phyloP scores from a whole-genome alignment of 2,329 filamentous ascomycete species.

The Neonectria hederae region DNA sequence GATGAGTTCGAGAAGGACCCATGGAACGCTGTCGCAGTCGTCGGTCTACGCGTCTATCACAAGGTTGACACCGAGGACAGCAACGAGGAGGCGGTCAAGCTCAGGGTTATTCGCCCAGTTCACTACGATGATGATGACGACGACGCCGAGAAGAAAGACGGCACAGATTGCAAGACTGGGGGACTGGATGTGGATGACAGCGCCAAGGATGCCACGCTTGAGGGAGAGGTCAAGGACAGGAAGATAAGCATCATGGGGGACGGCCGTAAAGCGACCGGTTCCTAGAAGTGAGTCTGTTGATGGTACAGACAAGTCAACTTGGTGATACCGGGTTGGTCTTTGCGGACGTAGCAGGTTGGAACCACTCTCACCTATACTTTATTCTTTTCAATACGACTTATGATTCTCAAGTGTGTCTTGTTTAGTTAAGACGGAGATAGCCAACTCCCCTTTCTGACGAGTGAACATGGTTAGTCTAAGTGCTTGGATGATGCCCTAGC shows the following conservation, averaged over 20 bases:
- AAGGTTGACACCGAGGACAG: slow-evolving; percentile 50
- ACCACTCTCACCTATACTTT: neutral
- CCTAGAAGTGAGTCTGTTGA: neutral
- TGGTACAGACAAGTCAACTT: neutral
- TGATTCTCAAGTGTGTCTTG: neutral
- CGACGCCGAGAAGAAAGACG: slow-evolving; percentile 33
- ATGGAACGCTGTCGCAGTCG: slow-evolving; percentile 72
- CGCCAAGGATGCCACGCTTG: slow-evolving; percentile 55
- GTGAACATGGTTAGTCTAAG: neutral
- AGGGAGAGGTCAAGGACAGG: slow-evolving; percentile 46
- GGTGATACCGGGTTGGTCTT: neutral
- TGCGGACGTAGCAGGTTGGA: neutral
- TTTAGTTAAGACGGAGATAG: neutral
- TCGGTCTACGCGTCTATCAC: slow-evolving; percentile 70
- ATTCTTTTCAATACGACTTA: neutral
- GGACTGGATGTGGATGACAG: slow-evolving; percentile 57
- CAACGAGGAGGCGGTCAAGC: slow-evolving; percentile 48
- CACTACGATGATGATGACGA: slow-evolving; percentile 43
- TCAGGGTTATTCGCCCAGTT: slow-evolving; percentile 53
- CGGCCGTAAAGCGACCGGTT: slow-evolving; percentile 8
- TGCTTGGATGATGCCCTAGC: neutral
- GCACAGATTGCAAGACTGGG: slow-evolving; percentile 42
- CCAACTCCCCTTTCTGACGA: neutral
- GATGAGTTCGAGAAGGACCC: slow-evolving; percentile 66
- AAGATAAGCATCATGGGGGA: slow-evolving; percentile 50